A percentile compares a stretch with the other conserved stretches of the same genome.
These are phyloP conservation scores for Ascochyta clinopodiicola DNA, from an alignment of 2,329 filamentous ascomycete genomes.

Conservation along the genomic window DNA sequence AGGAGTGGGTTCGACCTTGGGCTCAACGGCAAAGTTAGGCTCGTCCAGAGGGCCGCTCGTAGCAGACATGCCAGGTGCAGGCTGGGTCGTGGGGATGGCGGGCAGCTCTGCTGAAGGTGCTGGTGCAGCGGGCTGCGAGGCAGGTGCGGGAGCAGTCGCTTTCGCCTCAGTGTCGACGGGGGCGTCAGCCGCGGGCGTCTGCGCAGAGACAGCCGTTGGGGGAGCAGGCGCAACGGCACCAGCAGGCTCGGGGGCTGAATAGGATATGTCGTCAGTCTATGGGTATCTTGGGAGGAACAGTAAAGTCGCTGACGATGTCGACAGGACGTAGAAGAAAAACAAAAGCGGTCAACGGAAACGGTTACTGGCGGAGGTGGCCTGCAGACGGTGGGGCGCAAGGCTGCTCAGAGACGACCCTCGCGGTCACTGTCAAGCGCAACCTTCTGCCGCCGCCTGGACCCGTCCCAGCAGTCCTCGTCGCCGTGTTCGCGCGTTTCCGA, in stretches of 20 bases:
- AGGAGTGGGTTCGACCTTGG: slow-evolving; percentile 26
- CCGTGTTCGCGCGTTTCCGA: slow-evolving; percentile 9
- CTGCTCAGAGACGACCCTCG: slow-evolving; percentile 11
- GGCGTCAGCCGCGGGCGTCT: slow-evolving; percentile 27
- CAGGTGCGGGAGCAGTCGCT: slow-evolving; percentile 15
- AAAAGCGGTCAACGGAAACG: background rate
- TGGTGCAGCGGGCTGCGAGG: slow-evolving; percentile 9
- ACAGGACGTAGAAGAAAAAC: background rate
- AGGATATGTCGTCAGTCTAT: slow-evolving; percentile 32
- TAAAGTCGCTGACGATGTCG: slow-evolving; percentile 10
- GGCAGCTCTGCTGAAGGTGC: slow-evolving; percentile 16
- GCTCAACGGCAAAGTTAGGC: slow-evolving; percentile 35
- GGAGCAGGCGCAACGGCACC: slow-evolving; percentile 39
- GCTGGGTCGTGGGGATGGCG: slow-evolving; percentile 31
- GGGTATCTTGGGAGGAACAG: slow-evolving; percentile 20
- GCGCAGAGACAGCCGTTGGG: slow-evolving; percentile 35
- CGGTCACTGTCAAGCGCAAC: slow-evolving; percentile 23
- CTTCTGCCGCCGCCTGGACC: slow-evolving; percentile 32
- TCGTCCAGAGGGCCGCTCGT: slow-evolving; percentile 49
- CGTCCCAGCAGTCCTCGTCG: slow-evolving; percentile 21
- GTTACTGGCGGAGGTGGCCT: background rate
- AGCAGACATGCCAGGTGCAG: slow-evolving; percentile 48
- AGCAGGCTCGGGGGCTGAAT: slow-evolving; percentile 42
- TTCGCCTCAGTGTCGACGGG: slow-evolving; percentile 28
- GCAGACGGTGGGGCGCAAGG: background rate